Conservation (phyloP, 352 stramenopile genomes). For the Phytophthora chlamydospora region DNA sequence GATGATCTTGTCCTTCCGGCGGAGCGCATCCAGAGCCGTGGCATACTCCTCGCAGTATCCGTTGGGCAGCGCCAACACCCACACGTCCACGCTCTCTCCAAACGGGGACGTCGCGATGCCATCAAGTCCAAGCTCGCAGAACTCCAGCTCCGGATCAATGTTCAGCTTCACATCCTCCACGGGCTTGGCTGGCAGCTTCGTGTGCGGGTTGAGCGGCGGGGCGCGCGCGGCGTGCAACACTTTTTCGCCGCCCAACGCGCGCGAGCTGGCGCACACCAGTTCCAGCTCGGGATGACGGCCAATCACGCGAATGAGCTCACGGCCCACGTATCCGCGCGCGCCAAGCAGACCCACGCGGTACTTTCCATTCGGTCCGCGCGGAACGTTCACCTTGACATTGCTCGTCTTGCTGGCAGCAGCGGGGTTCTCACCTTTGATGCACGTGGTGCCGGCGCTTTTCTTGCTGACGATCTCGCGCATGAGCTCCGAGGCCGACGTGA, state of each 20-base stretch:
- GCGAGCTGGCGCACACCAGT: conserved; percentile 85
- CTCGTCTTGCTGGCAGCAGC: conserved; percentile 22
- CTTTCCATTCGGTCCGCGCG: conserved; percentile 45
- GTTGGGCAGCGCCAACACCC: conserved; percentile 88
- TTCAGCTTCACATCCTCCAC: conserved; percentile 46
- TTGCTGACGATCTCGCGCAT: conserved; percentile 87
- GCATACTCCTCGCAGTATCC: conserved; percentile 87
- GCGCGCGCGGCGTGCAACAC: conserved; percentile 76
- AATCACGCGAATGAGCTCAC: conserved; percentile 87
- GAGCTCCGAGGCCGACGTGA: conserved; percentile 84
- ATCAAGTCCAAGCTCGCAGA: conserved; percentile 83
- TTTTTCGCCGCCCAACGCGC: conserved; percentile 77
- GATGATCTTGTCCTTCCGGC: conserved; percentile 75
- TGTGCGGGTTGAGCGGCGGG: conserved; percentile 85
- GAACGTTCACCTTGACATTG: conserved; percentile 21
- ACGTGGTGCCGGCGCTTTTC: conserved; percentile 87
- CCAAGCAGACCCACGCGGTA: conserved; percentile 87
- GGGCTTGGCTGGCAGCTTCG: conserved; percentile 67
- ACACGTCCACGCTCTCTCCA: conserved; percentile 85
- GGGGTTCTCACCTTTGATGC: conserved; percentile 59
- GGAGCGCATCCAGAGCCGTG: conserved; percentile 68
- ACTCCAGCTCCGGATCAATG: conserved; percentile 79
- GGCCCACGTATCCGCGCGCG: conserved; percentile 85
- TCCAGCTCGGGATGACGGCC: conserved; percentile 79
- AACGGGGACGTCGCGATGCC: conserved; percentile 71